These are phyloP conservation scores for Venturia asperata DNA, from an alignment of 2,329 filamentous ascomycete genomes.

Conservation along the genomic window DNA sequence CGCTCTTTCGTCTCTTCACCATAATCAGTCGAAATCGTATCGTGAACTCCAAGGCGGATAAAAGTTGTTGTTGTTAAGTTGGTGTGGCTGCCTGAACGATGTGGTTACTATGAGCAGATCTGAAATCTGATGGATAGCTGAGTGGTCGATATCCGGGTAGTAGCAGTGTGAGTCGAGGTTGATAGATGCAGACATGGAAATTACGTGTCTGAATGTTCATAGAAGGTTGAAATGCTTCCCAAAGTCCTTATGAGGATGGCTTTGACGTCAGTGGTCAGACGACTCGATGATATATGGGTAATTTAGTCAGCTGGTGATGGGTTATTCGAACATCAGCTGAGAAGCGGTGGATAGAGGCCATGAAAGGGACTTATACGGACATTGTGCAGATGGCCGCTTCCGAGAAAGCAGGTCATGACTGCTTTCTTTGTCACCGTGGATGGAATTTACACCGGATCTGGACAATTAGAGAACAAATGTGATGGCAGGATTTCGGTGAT, in stretches of 20 bases:
- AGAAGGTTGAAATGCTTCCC: not conserved
- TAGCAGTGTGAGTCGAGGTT: not conserved
- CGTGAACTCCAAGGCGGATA: not conserved
- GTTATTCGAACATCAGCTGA: not conserved
- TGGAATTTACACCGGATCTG: not conserved
- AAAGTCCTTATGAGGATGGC: not conserved
- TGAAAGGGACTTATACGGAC: not conserved
- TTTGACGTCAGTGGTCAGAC: not conserved
- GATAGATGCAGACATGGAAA: not conserved
- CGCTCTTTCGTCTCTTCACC: not conserved
- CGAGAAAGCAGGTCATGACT: not conserved
- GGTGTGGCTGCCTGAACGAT: not conserved
- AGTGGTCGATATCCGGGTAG: not conserved
- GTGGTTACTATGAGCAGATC: not conserved
- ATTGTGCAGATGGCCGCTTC: not conserved
- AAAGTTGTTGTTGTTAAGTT: not conserved
- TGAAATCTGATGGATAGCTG: not conserved
- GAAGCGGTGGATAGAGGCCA: not conserved
- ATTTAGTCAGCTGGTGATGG: not conserved
- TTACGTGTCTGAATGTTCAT: not conserved
- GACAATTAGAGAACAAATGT: not conserved
- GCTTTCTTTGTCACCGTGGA: not conserved
- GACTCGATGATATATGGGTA: not conserved
- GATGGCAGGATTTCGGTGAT: not conserved
- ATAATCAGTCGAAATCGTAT: not conserved